These are phyloP conservation scores for Nicotiana attenuata DNA, from an alignment of 257 asterid genomes.

Conservation along the genomic window DNA sequence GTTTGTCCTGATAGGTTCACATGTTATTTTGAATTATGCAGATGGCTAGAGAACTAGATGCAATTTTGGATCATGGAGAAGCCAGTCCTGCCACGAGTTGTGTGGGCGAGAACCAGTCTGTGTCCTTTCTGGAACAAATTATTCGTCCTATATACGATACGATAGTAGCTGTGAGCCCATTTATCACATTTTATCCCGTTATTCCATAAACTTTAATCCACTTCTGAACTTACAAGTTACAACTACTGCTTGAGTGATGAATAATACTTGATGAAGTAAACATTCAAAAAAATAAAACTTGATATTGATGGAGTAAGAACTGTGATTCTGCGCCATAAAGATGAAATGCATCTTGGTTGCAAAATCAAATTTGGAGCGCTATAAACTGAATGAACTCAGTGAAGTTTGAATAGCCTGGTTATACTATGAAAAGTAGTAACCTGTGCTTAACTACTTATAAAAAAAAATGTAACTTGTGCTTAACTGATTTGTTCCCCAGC, in stretches of 20 bases:
- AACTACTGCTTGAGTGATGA: not conserved
- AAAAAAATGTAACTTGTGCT: not conserved
- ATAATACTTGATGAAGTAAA: not conserved
- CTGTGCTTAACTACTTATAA: not conserved
- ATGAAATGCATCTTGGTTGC: not conserved
- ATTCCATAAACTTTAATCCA: not conserved
- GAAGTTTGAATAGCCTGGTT: slow-evolving; percentile 5
- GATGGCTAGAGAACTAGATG: slow-evolving; percentile 96
- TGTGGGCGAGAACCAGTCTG: slow-evolving; percentile 44
- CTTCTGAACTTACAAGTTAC: not conserved
- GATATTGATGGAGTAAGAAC: not conserved
- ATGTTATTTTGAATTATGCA: slow-evolving; percentile 26
- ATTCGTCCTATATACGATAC: slow-evolving; percentile 60
- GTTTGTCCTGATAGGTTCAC: not conserved
- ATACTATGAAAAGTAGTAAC: not conserved
- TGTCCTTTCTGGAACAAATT: slow-evolving; percentile 67
- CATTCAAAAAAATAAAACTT: too few relatives aligned
- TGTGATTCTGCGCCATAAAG: not conserved
- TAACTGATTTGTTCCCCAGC: not conserved
- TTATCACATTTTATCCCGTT: not conserved
- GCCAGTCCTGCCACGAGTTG: slow-evolving; percentile 60
- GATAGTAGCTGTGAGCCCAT: slow-evolving; percentile 47
- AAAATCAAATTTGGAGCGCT: not conserved
- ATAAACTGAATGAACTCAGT: not conserved
- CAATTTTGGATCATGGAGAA: slow-evolving; percentile 79